These are phyloP conservation scores for Micractinium sp. DNA, from an alignment of 139 green algal species.

Conservation along the genomic window DNA sequence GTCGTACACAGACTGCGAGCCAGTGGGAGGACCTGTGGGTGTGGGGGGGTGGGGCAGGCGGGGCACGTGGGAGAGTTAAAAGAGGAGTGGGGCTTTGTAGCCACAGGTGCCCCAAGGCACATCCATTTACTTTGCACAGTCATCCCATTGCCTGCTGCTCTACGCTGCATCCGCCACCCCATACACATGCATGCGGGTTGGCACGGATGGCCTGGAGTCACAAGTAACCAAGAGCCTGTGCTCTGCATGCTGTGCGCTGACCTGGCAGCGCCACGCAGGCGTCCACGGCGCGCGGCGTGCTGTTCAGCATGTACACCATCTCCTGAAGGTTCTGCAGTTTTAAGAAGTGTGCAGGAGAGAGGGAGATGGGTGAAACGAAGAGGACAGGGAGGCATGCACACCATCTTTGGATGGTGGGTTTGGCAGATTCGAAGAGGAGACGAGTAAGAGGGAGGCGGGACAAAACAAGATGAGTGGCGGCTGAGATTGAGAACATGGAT, in stretches of 20 bases:
- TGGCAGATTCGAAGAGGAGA: too few relatives aligned
- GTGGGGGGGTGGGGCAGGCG: neutral
- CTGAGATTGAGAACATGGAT: too few relatives aligned
- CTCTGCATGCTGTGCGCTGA: neutral
- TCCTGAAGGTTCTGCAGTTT: slow-evolving; percentile 29
- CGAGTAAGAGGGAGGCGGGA: too few relatives aligned
- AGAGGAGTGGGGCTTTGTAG: neutral
- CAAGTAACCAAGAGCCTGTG: neutral
- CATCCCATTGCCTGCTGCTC: neutral
- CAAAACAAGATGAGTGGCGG: too few relatives aligned
- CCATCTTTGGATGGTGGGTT: too few relatives aligned
- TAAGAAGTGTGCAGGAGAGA: neutral
- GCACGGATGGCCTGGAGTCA: neutral
- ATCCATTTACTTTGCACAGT: too few relatives aligned
- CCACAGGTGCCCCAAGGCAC: neutral
- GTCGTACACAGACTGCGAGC: slow-evolving; percentile 30
- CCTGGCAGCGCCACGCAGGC: slow-evolving; percentile 30
- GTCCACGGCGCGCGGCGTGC: slow-evolving; percentile 25
- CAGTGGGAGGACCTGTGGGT: slow-evolving; percentile 16
- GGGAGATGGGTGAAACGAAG: too few relatives aligned
- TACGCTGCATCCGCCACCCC: neutral
- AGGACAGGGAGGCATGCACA: neutral
- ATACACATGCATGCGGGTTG: too few relatives aligned
- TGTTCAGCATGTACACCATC: slow-evolving; percentile 34
- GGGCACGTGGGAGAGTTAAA: neutral